Evolutionary conservation across 495 filamentous ascomycete genomes (phyloP).

Genomic region (Margaritispora aquatica): DNA sequence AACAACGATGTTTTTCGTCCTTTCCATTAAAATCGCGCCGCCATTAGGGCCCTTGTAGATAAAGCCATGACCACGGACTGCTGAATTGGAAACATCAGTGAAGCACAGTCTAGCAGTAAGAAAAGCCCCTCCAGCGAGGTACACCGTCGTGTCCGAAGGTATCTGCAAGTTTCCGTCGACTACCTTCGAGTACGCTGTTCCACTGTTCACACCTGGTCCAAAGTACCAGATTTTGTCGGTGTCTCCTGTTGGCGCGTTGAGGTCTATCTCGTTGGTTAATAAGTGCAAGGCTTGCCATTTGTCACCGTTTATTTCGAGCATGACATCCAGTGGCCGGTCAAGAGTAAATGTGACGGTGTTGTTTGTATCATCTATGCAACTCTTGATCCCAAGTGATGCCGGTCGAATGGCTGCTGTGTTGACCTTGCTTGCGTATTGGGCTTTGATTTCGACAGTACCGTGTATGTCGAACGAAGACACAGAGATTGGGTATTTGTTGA

Average conservation of each 20-base stretch:
- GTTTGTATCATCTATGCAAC: neutral
- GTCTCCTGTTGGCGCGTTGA: conserved; percentile 3
- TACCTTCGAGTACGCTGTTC: no score
- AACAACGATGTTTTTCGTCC: conserved; percentile 1
- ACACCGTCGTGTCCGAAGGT: conserved; percentile 21
- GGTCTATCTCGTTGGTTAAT: conserved; percentile 13
- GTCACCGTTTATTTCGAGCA: conserved; percentile 20
- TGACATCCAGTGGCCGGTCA: conserved; percentile 11
- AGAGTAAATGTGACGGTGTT: conserved; percentile 19
- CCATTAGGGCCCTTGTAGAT: neutral
- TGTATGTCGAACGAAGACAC: conserved; percentile 26
- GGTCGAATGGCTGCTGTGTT: conserved; percentile 17
- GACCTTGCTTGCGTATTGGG: conserved; percentile 15
- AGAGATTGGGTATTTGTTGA: no score
- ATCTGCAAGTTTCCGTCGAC: conserved; percentile 12
- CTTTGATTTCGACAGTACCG: conserved; percentile 10
- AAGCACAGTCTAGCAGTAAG: conserved; percentile 15
- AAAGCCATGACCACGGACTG: conserved; percentile 20
- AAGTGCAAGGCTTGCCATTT: conserved; percentile 19
- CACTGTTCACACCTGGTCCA: conserved; percentile 13
- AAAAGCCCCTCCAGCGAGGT: conserved; percentile 9
- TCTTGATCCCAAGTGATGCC: conserved; percentile 9
- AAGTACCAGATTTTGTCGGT: conserved; percentile 19
- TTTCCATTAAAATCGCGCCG: neutral
- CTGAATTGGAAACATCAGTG: conserved; percentile 12